A percentile compares a stretch with the other conserved stretches of the same genome.
These are phyloP conservation scores for Blastobotrys arbuscula DNA, from an alignment of 1,139 yeast species.

Conservation along the genomic window DNA sequence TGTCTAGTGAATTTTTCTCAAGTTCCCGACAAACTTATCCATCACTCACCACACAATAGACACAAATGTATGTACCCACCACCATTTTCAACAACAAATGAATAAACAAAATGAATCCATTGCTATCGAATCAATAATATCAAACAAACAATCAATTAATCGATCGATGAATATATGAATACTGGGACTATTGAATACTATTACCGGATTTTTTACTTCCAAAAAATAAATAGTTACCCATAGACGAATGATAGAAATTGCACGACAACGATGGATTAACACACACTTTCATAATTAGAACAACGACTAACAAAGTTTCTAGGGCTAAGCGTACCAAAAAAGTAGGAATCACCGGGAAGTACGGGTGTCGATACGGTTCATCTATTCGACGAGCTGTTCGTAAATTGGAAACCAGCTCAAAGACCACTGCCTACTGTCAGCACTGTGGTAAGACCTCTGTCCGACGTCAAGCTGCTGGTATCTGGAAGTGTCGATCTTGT, in stretches of 20 bases:
- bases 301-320: neutral
- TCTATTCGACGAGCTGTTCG: slow-evolving; percentile 99
- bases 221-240: too few relatives aligned
- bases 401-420: slow-evolving; percentile 98
- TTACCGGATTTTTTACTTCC: too few relatives aligned
- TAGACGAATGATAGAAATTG: neutral
- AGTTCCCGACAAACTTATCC: slow-evolving; percentile 1
- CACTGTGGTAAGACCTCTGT: slow-evolving; percentile 99
- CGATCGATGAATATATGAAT: too few relatives aligned
- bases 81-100: too few relatives aligned
- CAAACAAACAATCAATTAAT: too few relatives aligned
- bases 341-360: slow-evolving; percentile 99
- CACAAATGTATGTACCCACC: slow-evolving; percentile 4
- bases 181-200: too few relatives aligned
- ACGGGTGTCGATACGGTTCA: slow-evolving; percentile 99
- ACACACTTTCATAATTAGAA: neutral
- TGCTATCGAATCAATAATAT: too few relatives aligned
- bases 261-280: neutral
- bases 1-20: neutral
- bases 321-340: slow-evolving; percentile 99
- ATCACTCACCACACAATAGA: slow-evolving; percentile 1
- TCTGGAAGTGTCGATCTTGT: slow-evolving; percentile 97
- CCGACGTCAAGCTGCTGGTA: slow-evolving; percentile 97
- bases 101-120: too few relatives aligned
- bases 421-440: slow-evolving; percentile 97